phyloP scores from a whole-genome alignment of 1,284 basidiomycete species.

The Ceratobasidium sp. region DNA sequence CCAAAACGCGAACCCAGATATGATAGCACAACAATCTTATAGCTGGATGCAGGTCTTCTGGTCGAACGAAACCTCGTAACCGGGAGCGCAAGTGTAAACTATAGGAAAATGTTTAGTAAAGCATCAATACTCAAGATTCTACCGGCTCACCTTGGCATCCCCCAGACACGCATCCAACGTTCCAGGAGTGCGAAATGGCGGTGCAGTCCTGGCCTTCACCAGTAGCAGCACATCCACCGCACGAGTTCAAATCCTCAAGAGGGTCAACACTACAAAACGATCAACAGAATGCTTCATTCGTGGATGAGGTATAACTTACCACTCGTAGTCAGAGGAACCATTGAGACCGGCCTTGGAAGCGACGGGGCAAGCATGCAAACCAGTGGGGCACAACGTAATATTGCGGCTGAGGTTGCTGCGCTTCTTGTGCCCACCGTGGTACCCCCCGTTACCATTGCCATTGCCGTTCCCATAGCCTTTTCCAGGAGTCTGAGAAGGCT shows the following conservation, averaged over 20 bases:
- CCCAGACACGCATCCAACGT: constrained; percentile 75
- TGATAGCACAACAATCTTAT: constrained; percentile 54
- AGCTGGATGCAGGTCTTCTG: constrained; percentile 67
- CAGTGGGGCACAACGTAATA: constrained; percentile 67
- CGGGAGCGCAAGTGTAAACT: constrained; percentile 73
- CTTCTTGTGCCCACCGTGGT: constrained; percentile 48
- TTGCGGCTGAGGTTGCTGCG: constrained; percentile 59
- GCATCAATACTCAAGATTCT: constrained; percentile 18
- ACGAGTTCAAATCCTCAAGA: constrained; percentile 69
- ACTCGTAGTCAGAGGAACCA: constrained; percentile 67
- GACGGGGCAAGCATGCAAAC: constrained; percentile 74
- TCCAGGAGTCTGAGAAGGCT: constrained; percentile 58
- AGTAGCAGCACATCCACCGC: constrained; percentile 78
- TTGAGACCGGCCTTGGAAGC: constrained; percentile 52
- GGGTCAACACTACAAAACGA: constrained; percentile 61
- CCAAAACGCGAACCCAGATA: background rate
- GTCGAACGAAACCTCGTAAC: constrained; percentile 66
- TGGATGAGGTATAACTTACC: constrained; percentile 52
- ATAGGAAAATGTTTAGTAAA: constrained; percentile 36
- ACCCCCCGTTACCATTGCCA: constrained; percentile 46
- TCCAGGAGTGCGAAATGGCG: constrained; percentile 71
- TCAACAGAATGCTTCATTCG: background rate
- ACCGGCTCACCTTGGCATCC: constrained; percentile 65
- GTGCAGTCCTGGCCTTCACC: constrained; percentile 80
- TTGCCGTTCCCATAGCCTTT: constrained; percentile 5